Base-by-base conservation (phyloP, 352 stramenopile species). In the Phytophthora cryptogea region DNA sequence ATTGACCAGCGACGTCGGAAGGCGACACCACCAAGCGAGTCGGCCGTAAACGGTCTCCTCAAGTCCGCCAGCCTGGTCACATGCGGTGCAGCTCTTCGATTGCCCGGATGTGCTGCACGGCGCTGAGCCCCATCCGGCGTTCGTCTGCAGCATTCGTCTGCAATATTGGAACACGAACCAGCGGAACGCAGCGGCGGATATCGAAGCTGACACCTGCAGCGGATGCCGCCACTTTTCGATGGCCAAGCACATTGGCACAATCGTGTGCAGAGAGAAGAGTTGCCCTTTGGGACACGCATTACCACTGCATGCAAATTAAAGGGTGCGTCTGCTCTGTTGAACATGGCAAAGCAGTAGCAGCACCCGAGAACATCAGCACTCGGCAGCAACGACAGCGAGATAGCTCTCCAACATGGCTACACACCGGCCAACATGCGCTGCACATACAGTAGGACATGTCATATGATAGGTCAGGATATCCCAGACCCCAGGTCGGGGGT, bases 1-100 rank as follows among this genome's bases (percentile, higher is more conserved):
- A 27, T 23, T 2, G 14, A 23, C n/a, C 37, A 49, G 16, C 27
- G 14, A 53, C n/a, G 54, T 54, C 54, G 43, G 54, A 62, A 62
- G 42, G 17, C 8, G 17, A 4, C 16, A 47, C 8, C 20, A 7
- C 4, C 5, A 20, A 37, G 35, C 44, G 35, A 37, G 20, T 23
- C 20, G 20, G 20, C 20, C 20, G 20, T 56, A 37, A 14, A 47
- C 16, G n/a, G 16, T 13, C 39, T 28, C 41, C 31, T 63, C 37
- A 56, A 63, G 33, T 56, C 44, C 5, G 33, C 17, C 54, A 56
- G 54, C 7, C 44, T 63, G 45, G 54, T 63, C 54, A 63, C 54
- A 63, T 62, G 43, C 20, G 44, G 35, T 9, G 17, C 8, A 27
- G 23, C 41, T 23, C 20, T 28, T 43, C 30, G 39, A 23, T 49